Conservation (phyloP, 1,284 basidiomycete genomes). For the Malassezia dermatis region DNA sequence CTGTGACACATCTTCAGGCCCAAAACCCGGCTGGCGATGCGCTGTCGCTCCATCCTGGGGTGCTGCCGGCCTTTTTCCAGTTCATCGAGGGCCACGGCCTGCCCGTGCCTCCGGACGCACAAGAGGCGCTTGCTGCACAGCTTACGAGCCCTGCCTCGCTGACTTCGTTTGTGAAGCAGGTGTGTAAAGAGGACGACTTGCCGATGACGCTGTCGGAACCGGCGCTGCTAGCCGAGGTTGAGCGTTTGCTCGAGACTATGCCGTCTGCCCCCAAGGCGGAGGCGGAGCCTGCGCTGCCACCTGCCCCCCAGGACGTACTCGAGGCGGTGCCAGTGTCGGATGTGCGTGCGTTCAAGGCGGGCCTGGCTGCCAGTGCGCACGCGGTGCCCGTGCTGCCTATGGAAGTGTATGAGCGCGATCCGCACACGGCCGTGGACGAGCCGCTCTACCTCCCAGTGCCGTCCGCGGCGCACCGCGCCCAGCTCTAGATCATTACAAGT, state of each 20-base stretch:
- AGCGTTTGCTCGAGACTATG: conserved; percentile 29
- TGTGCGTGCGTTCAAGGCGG: conserved; percentile 61
- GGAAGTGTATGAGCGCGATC: conserved; percentile 22
- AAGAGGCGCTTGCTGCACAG: conserved; percentile 52
- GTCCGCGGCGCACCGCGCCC: background rate
- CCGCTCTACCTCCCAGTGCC: background rate
- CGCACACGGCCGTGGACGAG: conserved; percentile 9
- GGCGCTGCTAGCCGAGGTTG: conserved; percentile 54
- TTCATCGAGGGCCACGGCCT: conserved; percentile 55
- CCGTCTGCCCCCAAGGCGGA: background rate
- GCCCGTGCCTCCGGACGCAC: conserved; percentile 54
- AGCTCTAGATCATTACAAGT: background rate
- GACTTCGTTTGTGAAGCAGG: conserved; percentile 27
- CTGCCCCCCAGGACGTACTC: conserved; percentile 52
- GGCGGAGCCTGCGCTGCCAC: conserved; percentile 28
- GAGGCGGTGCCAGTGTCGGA: conserved; percentile 58
- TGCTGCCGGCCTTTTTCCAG: conserved; percentile 59
- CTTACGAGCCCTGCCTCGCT: conserved; percentile 51
- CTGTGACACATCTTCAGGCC: conserved; percentile 39
- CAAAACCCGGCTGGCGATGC: conserved; percentile 46
- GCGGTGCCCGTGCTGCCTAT: conserved; percentile 48
- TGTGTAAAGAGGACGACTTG: conserved; percentile 44
- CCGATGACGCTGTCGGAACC: conserved; percentile 51
- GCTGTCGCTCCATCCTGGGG: conserved; percentile 59
- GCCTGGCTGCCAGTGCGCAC: conserved; percentile 52